These are phyloP conservation scores for Raphanus hybrid DNA, from an alignment of 441 rosid genomes.

Conservation along the genomic window DNA sequence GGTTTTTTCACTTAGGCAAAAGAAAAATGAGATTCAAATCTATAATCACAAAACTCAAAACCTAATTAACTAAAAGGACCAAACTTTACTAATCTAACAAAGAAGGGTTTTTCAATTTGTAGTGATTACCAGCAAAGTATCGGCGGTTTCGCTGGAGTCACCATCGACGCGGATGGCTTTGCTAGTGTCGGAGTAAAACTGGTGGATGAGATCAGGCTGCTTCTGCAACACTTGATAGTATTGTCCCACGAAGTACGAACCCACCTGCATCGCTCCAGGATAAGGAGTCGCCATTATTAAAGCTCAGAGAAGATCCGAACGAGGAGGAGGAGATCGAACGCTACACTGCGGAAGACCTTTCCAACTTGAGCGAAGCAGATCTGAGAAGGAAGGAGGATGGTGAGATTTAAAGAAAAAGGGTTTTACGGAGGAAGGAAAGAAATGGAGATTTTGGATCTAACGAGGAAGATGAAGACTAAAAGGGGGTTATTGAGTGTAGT, in stretches of 20 bases:
- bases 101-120: too few relatives aligned
- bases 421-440: conserved; percentile 10
- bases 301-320: conserved; percentile 16
- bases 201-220: conserved; percentile 68
- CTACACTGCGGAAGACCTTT: neutral
- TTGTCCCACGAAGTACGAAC: conserved; percentile 79
- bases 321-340: conserved; percentile 22
- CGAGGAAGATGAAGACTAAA: conserved; percentile 1
- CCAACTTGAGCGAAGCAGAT: conserved; percentile 17
- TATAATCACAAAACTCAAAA: too few relatives aligned
- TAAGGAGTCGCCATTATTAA: conserved; percentile 56
- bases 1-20: too few relatives aligned
- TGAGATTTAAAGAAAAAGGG: conserved; percentile 37
- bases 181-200: conserved; percentile 68
- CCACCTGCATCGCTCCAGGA: conserved; percentile 70
- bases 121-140: conserved; percentile 55
- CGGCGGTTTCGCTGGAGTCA: conserved; percentile 57
- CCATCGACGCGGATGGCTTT: conserved; percentile 68
- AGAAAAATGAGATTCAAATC: too few relatives aligned
- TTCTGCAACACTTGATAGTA: conserved; percentile 72
- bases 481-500: conserved; percentile 17
- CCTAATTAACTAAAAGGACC: too few relatives aligned
- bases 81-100: too few relatives aligned
- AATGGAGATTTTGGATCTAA: conserved; percentile 29
- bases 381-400: conserved; percentile 7